Percentiles rank a stretch among this genome's conserved stretches.
These are phyloP conservation scores for Nemania bipapillata DNA, from an alignment of 2,329 filamentous ascomycete genomes.

Conservation along the genomic window DNA sequence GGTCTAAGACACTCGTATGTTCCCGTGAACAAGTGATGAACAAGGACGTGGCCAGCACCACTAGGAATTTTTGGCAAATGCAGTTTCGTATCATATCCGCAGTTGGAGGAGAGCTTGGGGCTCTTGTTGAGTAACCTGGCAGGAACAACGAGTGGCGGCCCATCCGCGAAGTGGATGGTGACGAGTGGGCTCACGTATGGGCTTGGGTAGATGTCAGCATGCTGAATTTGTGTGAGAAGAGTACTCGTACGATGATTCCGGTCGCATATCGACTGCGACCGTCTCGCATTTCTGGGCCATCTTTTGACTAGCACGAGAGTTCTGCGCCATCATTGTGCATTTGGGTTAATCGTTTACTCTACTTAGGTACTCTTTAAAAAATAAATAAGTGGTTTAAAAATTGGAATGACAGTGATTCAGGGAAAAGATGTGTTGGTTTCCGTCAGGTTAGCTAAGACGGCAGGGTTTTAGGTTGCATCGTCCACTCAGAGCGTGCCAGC, in stretches of 20 bases:
- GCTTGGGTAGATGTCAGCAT: conserved; percentile 26
- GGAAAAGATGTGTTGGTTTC: background rate
- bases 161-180: conserved; percentile 25
- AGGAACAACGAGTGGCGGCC: conserved; percentile 18
- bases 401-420: too few relatives aligned
- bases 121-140: conserved; percentile 16
- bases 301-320: background rate
- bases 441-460: background rate
- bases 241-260: conserved; percentile 29
- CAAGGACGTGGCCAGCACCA: conserved; percentile 37
- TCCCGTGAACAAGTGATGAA: conserved; percentile 41
- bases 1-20: conserved; percentile 41
- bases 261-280: conserved; percentile 15
- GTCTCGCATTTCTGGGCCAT: background rate
- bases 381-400: too few relatives aligned
- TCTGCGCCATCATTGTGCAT: conserved; percentile 7
- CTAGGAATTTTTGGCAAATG: conserved; percentile 37
- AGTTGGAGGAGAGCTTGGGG: conserved; percentile 14
- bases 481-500: conserved; percentile 22
- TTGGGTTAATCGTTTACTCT: background rate
- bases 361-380: too few relatives aligned
- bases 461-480: background rate
- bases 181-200: conserved; percentile 26
- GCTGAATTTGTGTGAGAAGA: background rate
- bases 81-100: conserved; percentile 4